Evolutionary conservation across 2,329 filamentous ascomycete genomes (phyloP).

Genomic region (Colletotrichum brevisporum): DNA sequence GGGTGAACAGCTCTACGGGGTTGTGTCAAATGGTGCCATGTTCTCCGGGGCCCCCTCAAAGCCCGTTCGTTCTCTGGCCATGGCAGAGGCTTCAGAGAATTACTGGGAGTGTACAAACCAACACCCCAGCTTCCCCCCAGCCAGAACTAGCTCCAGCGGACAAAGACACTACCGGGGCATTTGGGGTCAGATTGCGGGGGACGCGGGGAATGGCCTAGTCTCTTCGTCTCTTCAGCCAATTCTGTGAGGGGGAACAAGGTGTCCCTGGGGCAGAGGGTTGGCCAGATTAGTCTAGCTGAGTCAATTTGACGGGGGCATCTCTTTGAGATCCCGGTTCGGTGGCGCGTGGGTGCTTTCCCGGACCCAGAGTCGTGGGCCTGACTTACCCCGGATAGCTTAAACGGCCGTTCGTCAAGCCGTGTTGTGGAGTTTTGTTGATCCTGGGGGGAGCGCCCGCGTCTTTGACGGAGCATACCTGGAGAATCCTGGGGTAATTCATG

Average conservation of each 20-base stretch:
- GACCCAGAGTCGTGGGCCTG: constrained; percentile 24
- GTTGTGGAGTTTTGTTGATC: constrained; percentile 22
- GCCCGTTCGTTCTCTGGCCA: too few relatives aligned
- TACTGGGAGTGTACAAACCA: neutral
- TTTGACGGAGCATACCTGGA: neutral
- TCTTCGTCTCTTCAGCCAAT: constrained; percentile 1
- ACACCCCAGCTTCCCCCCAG: neutral
- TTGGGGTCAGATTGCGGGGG: constrained; percentile 28
- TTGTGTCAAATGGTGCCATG: constrained; percentile 23
- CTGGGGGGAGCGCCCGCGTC: neutral
- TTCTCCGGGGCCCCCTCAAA: neutral
- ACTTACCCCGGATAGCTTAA: constrained; percentile 33
- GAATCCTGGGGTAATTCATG: neutral
- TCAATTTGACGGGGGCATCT: constrained; percentile 12
- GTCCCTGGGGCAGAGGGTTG: neutral
- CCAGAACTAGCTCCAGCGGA: constrained; percentile 22
- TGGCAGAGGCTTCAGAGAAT: too few relatives aligned
- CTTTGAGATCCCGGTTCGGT: neutral
- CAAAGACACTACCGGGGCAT: constrained; percentile 27
- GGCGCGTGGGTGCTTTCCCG: constrained; percentile 3
- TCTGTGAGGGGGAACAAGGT: constrained; percentile 4
- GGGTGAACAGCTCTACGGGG: constrained; percentile 14
- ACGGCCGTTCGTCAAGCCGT: neutral
- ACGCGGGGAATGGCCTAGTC: constrained; percentile 11
- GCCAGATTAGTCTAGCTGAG: constrained; percentile 11